phyloP scores from a whole-genome alignment of 2,329 filamentous ascomycete species.

The Emmonsiellopsis sp. region DNA sequence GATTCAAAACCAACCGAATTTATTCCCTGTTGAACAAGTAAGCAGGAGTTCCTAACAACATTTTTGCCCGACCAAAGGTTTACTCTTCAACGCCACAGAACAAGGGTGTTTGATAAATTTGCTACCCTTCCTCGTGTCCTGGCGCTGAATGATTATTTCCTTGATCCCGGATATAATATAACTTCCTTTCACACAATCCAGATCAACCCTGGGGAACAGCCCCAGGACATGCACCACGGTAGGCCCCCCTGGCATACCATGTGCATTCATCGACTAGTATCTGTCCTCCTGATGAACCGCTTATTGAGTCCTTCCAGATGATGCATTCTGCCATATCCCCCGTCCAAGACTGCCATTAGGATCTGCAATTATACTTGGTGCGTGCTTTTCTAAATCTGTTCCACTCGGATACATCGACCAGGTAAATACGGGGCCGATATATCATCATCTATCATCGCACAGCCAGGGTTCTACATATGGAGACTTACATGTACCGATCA shows the following conservation, averaged over 20 bases:
- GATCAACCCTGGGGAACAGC: constrained; percentile 31
- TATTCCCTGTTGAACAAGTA: constrained; percentile 32
- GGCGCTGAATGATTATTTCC: constrained; percentile 32
- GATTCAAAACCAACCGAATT: constrained; percentile 28
- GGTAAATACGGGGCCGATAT: no score
- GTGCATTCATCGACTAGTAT: not conserved
- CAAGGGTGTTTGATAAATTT: constrained; percentile 31
- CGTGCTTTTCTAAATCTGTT: constrained; percentile 5
- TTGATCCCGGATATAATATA: constrained; percentile 30
- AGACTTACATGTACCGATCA: not conserved
- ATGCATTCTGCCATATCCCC: constrained; percentile 23
- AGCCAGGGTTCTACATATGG: no score
- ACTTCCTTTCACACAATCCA: constrained; percentile 30
- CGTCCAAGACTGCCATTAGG: constrained; percentile 28
- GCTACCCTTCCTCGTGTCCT: constrained; percentile 25
- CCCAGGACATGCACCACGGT: constrained; percentile 31
- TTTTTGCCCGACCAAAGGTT: not conserved
- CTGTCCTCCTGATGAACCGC: not conserved
- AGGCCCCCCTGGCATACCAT: not conserved
- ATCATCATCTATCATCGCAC: no score
- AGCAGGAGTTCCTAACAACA: not conserved
- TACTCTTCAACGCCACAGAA: constrained; percentile 9
- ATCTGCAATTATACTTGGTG: constrained; percentile 23
- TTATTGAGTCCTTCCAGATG: constrained; percentile 11
- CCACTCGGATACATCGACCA: not conserved